These are phyloP conservation scores for Talaromyces trachyspermus DNA, from an alignment of 495 filamentous ascomycete genomes.

Conservation along the genomic window DNA sequence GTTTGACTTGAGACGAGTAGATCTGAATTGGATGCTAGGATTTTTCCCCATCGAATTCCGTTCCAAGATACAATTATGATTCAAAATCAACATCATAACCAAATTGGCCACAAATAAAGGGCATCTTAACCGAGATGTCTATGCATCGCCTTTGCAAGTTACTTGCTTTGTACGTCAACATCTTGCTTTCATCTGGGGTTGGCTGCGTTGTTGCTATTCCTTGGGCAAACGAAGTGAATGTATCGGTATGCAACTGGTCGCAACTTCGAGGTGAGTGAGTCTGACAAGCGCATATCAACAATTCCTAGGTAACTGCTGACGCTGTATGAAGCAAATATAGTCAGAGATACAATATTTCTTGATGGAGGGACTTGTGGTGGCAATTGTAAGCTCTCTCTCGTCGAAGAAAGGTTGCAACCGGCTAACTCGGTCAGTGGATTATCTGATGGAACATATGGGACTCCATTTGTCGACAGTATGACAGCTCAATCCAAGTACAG, in stretches of 20 bases:
- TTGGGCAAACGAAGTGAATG: conserved; percentile 20
- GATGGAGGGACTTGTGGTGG: conserved; percentile 52
- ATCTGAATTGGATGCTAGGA: too few relatives aligned
- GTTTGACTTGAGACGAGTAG: too few relatives aligned
- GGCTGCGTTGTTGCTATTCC: too few relatives aligned
- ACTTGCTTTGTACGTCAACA: too few relatives aligned
- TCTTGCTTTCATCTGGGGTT: too few relatives aligned
- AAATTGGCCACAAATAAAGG: too few relatives aligned
- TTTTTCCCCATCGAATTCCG: too few relatives aligned
- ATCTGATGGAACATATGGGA: conserved; percentile 3
- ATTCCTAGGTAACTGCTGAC: conserved; percentile 5
- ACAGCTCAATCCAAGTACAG: neutral
- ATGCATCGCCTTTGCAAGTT: too few relatives aligned
- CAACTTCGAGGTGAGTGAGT: conserved; percentile 31
- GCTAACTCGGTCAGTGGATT: conserved; percentile 1
- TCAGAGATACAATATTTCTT: conserved; percentile 54
- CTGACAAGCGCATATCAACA: neutral
- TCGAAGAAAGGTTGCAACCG: neutral
- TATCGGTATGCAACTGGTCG: conserved; percentile 48
- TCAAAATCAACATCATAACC: too few relatives aligned
- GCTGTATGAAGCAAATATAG: conserved; percentile 36
- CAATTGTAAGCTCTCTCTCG: conserved; percentile 9
- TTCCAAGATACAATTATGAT: too few relatives aligned
- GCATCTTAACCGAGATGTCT: too few relatives aligned
- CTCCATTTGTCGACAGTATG: conserved; percentile 4